These are phyloP conservation scores for Podaxis pistillaris DNA, from an alignment of 768 basidiomycete genomes.

Conservation along the genomic window DNA sequence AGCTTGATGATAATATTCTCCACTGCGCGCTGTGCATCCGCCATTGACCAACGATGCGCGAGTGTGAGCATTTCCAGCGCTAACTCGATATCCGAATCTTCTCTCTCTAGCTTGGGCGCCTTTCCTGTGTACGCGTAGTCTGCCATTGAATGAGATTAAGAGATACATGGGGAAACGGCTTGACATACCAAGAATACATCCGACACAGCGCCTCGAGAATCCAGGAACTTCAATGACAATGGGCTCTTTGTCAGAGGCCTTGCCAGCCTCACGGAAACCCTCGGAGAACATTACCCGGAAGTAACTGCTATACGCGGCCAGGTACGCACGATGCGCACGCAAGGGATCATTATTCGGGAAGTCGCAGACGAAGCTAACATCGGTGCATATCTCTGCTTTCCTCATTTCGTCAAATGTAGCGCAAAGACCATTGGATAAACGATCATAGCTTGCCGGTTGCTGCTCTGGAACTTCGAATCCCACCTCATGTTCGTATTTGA, in stretches of 20 bases:
- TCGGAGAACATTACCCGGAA: slow-evolving; percentile 30
- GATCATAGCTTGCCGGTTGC: slow-evolving; percentile 14
- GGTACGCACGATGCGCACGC: slow-evolving; percentile 36
- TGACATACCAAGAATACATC: slow-evolving; percentile 5
- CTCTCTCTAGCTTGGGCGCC: not conserved
- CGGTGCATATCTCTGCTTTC: slow-evolving; percentile 28
- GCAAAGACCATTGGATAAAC: slow-evolving; percentile 21
- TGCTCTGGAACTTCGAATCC: slow-evolving; percentile 3
- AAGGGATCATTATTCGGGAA: slow-evolving; percentile 20
- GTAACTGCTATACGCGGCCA: slow-evolving; percentile 33
- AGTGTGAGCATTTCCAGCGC: slow-evolving; percentile 6
- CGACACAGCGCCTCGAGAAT: slow-evolving; percentile 5
- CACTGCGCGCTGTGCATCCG: not conserved
- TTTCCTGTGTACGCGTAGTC: slow-evolving; percentile 8
- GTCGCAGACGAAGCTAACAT: slow-evolving; percentile 32
- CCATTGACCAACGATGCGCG: slow-evolving; percentile 1
- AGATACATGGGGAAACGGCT: not conserved
- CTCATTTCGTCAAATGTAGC: slow-evolving; percentile 34
- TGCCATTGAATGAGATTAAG: not conserved
- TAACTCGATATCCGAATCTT: not conserved
- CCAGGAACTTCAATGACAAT: not conserved
- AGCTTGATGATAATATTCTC: slow-evolving; percentile 2
- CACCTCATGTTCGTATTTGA: slow-evolving; percentile 20
- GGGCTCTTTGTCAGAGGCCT: not conserved
- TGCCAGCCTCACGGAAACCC: slow-evolving; percentile 20